phyloP scores from a whole-genome alignment of 768 basidiomycete species.

The Russula sp. region DNA sequence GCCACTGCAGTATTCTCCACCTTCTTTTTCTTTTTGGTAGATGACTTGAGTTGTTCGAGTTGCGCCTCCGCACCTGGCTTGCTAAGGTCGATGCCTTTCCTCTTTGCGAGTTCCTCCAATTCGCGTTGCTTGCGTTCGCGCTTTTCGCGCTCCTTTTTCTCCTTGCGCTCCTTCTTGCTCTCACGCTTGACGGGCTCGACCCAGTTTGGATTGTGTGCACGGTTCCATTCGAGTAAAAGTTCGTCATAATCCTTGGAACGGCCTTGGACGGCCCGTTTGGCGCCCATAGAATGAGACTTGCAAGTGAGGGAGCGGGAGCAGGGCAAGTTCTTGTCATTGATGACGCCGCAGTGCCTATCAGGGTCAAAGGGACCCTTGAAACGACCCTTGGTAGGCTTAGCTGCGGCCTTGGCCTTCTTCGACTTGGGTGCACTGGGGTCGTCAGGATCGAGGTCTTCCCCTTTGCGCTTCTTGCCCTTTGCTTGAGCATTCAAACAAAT shows the following conservation, averaged over 20 bases:
- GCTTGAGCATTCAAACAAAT: conserved; percentile 36
- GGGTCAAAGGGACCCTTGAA: conserved; percentile 84
- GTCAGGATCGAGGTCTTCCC: conserved; percentile 63
- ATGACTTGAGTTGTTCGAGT: conserved; percentile 35
- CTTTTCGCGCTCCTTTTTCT: conserved; percentile 76
- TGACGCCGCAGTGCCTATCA: conserved; percentile 93
- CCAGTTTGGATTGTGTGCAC: conserved; percentile 81
- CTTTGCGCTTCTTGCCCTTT: conserved; percentile 77
- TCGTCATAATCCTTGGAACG: conserved; percentile 83
- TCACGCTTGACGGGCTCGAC: conserved; percentile 85
- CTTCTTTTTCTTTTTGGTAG: conserved; percentile 69
- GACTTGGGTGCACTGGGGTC: conserved; percentile 65
- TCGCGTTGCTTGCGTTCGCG: conserved; percentile 76
- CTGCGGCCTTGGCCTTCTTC: conserved; percentile 68
- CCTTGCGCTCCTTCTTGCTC: conserved; percentile 84
- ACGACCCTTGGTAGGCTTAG: conserved; percentile 76
- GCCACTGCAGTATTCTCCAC: conserved; percentile 43
- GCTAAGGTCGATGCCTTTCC: conserved; percentile 48
- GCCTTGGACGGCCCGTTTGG: conserved; percentile 87
- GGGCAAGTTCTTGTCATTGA: conserved; percentile 89
- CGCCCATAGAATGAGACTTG: conserved; percentile 97
- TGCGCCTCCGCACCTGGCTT: conserved; percentile 43
- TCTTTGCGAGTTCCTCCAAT: conserved; percentile 62
- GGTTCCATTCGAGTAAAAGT: conserved; percentile 88
- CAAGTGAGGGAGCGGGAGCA: conserved; percentile 96